Evolutionary conservation across 768 basidiomycete genomes (phyloP).

Genomic region (Tricholoma saponaceum): DNA sequence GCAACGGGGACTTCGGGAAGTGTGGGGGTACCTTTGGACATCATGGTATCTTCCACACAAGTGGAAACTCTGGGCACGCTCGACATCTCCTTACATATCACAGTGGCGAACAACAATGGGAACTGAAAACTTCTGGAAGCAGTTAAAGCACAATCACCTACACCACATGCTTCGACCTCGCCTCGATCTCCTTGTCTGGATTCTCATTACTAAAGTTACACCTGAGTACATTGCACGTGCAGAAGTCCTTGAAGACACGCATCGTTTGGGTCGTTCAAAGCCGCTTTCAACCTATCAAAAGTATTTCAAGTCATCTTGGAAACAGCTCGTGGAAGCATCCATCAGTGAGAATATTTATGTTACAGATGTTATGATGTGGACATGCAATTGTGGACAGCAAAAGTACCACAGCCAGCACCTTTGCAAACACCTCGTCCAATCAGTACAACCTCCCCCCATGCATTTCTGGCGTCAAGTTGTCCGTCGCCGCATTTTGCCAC

Average conservation of each 20-base stretch:
- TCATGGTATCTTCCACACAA: constrained; percentile 27
- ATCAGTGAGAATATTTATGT: too few species aligned
- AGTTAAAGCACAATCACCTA: constrained; percentile 26
- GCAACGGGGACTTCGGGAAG: constrained; percentile 22
- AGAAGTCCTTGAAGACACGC: constrained; percentile 8
- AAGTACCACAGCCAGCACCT: constrained; percentile 23
- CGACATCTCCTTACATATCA: constrained; percentile 17
- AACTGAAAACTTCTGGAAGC: constrained; percentile 27
- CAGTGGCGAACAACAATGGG: constrained; percentile 12
- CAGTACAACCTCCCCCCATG: constrained; percentile 8
- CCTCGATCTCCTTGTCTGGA: constrained; percentile 27
- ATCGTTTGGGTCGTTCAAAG: constrained; percentile 17
- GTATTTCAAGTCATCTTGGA: constrained; percentile 6
- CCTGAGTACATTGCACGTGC: constrained; percentile 16
- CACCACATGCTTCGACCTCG: constrained; percentile 21
- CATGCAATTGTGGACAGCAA: constrained; percentile 1
- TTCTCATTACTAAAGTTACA: constrained; percentile 22
- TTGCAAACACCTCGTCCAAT: constrained; percentile 31
- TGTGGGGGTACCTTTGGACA: constrained; percentile 34
- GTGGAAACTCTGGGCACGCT: constrained; percentile 31
- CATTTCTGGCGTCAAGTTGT: constrained; percentile 17
- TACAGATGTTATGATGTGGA: too few species aligned
- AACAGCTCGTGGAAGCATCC: too few species aligned
- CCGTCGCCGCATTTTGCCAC: constrained; percentile 15
- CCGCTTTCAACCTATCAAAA: constrained; percentile 18